A percentile compares a stretch with the other conserved stretches of the same genome.
Evolutionary conservation across 371 early-diverging fungal species (phyloP).

Genomic region (Catenaria anguillulae): DNA sequence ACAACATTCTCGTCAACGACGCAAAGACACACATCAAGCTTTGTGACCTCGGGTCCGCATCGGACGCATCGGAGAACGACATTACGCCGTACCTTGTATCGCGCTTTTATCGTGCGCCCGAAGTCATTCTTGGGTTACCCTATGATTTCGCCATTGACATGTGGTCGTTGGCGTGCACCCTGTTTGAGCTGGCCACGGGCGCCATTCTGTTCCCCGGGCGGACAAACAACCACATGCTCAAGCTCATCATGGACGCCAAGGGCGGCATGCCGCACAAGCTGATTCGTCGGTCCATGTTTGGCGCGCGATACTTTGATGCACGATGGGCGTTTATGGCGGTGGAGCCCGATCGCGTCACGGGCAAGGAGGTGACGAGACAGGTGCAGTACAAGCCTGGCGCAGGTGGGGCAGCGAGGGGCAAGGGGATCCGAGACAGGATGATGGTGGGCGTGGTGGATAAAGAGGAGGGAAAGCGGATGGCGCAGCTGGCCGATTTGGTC

Average conservation of each 20-base stretch:
- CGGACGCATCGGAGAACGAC: conserved; percentile 67
- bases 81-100: conserved; percentile 92
- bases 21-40: conserved; percentile 65
- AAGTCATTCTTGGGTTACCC: conserved; percentile 83
- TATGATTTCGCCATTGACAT: conserved; percentile 84
- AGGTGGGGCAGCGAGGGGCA: conserved; percentile 42
- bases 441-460: too few relatives aligned
- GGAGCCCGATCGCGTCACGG: conserved; percentile 52
- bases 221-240: conserved; percentile 91
- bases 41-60: conserved; percentile 88
- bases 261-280: conserved; percentile 73
- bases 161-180: conserved; percentile 97
- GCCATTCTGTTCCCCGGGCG: conserved; percentile 85
- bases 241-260: conserved; percentile 66
- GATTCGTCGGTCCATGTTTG: conserved; percentile 65
- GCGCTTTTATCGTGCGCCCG: conserved; percentile 98
- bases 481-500: conserved; percentile 64
- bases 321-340: conserved; percentile 30
- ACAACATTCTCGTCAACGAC: conserved; percentile 83
- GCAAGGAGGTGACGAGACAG: conserved; percentile 52
- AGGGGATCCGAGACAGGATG: too few relatives aligned
- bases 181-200: conserved; percentile 93
- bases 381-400: conserved; percentile 30
- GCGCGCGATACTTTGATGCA: conserved; percentile 70
- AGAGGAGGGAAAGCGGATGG: conserved; percentile 23